phyloP scores from a whole-genome alignment of 1,139 yeast species.

The Groenewaldozyma sp. region DNA sequence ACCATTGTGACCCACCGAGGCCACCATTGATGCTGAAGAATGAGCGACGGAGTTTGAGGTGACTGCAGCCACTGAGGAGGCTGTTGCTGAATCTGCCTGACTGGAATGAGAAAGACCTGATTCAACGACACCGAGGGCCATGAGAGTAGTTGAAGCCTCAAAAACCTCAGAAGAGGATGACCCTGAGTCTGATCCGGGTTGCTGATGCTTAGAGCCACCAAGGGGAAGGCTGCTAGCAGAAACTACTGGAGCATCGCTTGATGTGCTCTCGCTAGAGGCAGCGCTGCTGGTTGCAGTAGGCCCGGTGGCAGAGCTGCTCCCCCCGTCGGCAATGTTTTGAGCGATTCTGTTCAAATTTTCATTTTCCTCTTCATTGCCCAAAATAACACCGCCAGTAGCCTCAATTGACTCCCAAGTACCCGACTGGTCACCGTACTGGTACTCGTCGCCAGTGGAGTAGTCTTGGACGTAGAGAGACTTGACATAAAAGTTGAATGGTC shows the following conservation, averaged over 20 bases:
- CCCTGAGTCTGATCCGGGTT: too few relatives aligned
- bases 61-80: conserved; percentile 1
- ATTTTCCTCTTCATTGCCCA: conserved; percentile 40
- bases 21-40: conserved; percentile 4
- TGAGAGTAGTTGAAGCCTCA: too few relatives aligned
- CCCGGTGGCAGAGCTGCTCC: conserved; percentile 5
- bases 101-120: too few relatives aligned
- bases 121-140: too few relatives aligned
- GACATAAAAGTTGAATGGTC: conserved; percentile 63
- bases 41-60: neutral
- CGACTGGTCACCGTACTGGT: conserved; percentile 51
- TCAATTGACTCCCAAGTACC: conserved; percentile 64
- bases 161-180: too few relatives aligned
- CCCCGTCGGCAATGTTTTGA: conserved; percentile 4
- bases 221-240: too few relatives aligned
- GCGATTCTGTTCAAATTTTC: too few relatives aligned
- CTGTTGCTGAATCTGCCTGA: conserved; percentile 1
- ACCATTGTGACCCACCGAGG: conserved; percentile 2
- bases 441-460: conserved; percentile 69
- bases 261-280: conserved; percentile 2
- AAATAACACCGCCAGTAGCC: conserved; percentile 53
- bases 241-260: conserved; percentile 3
- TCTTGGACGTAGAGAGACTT: conserved; percentile 56
- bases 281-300: conserved; percentile 3
- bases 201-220: too few relatives aligned